Evolutionary conservation across 805 yeast genomes (phyloP), one percentile per base, ranked within the genome.

Genomic region (Barnettozyma pratensis): DNA sequence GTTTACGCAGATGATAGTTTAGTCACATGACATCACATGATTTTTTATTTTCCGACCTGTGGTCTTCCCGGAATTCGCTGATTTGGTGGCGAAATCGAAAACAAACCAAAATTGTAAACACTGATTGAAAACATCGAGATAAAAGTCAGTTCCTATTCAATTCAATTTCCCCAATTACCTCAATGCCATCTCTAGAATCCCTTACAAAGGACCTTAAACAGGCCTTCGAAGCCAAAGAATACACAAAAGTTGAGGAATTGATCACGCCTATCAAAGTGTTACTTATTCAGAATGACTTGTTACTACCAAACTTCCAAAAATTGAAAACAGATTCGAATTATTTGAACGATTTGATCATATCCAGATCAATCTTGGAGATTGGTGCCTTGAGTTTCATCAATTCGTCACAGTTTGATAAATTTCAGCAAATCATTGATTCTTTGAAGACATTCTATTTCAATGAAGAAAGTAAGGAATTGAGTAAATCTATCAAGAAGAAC

Each of bases 361-460:
- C 96, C 7, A 82, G 95, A 56, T 80, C 85, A 38, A 85, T 92
- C 39, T 71, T 94, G 44, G 98, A 94, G 65, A 79, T 90, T 51
- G 97, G 96, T 10, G 96, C 96, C 0, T 71, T 92, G 46, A 77
- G 87, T 14, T 77, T 91, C 44, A 80, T 94, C 52, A 83, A 84
- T 56, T 64, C 77, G 39, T 68, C 76, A 35, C 76, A 86, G 53
- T 79, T 84, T 58, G 75, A 68, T 25, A 75, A 76, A n/a, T 88
- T 90, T 61, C 83, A 84, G 55, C 83, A 83, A 59, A 81, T 78
- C 64, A 77, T 85, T 50, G 78, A 82, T 19, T 91, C 85, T 65
- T 75, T 94, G 62, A 77, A 83, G 53, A 86, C 87, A 27, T 94
- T 88, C 66, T 94, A 92, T 66, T 69, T 77, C 51, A 66, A 69